Base-by-base conservation (phyloP, 78 protist species). In the Protostelium mycophagum region DNA sequence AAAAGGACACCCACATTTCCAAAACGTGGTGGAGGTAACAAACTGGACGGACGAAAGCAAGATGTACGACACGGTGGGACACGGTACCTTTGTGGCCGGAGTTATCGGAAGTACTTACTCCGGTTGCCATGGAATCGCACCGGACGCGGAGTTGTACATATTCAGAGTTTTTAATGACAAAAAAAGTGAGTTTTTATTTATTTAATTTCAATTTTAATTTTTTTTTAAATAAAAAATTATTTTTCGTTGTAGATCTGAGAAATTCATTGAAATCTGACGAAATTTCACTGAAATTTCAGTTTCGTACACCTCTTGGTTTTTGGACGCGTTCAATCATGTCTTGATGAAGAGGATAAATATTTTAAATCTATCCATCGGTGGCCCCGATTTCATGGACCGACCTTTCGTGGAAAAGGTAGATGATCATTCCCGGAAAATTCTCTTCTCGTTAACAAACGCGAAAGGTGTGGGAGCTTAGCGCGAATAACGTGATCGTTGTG, bases 281-380 rank as follows among this genome's bases (percentile, higher is more conserved):
- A n/a, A n/a, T n/a, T n/a, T n/a, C n/a, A n/a, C n/a, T n/a, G n/a
- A n/a, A n/a, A n/a, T n/a, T n/a, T 25, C 36, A 84, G 92, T 91
- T 0, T 96, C 98, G 0, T 97, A 91, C 94, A 98, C 99, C 1
- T 92, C 98, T 28, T 97, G 99, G 99, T 97, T 98, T 38, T 90
- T 98, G 63, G 98, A 97, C 87, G 99, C 99, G 28, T 97, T 98
- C 91, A 97, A 97, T 89, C 95, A 98, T 90, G 99, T 97, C 31
- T 87, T 98, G 38, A 37, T 85, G 35, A 84, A 10, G 73, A 38
- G 83, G 31, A 37, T 97, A 10, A 89, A 98, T 36, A 94, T 98
- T 16, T 37, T 98, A 34, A 98, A 98, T 84, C 91, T 98, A 16
- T 73, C 93, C 31, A 97, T 98, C 38, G 99, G 99, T 29, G 99